Evolutionary conservation across 2,329 filamentous ascomycete species (phyloP), one percentile per base, ranked within the genome.

Genomic region (Emergomyces africanus): DNA sequence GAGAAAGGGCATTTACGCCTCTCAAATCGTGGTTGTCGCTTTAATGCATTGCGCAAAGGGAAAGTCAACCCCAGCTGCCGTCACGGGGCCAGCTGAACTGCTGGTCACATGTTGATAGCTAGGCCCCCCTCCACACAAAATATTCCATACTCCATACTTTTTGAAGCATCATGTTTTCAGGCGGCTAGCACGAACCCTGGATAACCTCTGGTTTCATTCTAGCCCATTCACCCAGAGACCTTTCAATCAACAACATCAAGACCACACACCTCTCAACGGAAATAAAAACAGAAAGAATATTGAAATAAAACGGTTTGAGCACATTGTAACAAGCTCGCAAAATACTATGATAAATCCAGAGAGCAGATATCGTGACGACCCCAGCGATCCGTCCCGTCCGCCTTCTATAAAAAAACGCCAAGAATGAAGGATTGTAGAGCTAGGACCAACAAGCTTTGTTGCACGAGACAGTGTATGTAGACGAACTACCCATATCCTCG

Each of bases 391-490:
- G 9, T 44, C 53, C 10, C 28, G 9, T 44, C 53, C 53, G 18
- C 56, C 60, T 58, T 63, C 59, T 60, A 62, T 59, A 61, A 60
- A 64, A 61, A 60, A 64, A 63, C 63, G 59, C 63, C 58, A 50
- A 58, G n/a, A 49, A 48, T 41, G 39, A 14, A 42, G 25, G 41
- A 57, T 25, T 53, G 25, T 30, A 48, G 39, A 49, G 28, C 48
- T 33, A 50, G 28, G 12, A 30, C 28, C 28, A 23, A 15, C 20
- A 49, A 18, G 23, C 48, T 30, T 6, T 25, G 35, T 51, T 51
- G 28, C 28, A 12, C 6, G 8, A 51, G 15, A 54, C n/a, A 35
- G 14, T 8, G 30, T 37, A 18, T 3, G 18, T 37, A 25, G n/a
- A 23, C 8, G 10, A 23, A 23, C 12, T 18, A 30, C 18, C 2